phyloP scores from a whole-genome alignment of 257 asterid species.

The Misopates orontium region DNA sequence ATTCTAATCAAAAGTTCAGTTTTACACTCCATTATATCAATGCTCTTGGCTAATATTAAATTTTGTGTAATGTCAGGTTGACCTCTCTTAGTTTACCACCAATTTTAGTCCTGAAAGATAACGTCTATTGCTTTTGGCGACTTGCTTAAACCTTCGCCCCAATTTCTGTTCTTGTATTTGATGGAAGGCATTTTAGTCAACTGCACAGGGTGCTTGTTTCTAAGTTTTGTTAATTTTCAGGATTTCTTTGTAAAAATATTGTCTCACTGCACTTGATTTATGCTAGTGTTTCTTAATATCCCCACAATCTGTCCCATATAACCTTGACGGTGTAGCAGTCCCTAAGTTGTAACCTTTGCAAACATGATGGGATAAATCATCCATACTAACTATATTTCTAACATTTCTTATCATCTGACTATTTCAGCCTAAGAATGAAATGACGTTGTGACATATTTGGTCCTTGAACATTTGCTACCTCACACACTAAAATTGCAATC shows the following conservation, averaged over 20 bases:
- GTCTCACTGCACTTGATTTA: too few relatives aligned
- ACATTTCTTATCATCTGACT: neutral
- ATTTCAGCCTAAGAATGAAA: neutral
- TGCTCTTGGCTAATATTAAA: neutral
- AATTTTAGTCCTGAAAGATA: neutral
- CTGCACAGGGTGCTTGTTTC: too few relatives aligned
- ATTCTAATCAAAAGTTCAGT: neutral
- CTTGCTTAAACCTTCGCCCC: neutral
- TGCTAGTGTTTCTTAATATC: neutral
- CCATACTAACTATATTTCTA: too few relatives aligned
- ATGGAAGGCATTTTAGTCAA: too few relatives aligned
- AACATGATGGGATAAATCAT: neutral
- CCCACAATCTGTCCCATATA: neutral
- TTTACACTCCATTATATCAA: slow-evolving; percentile 1
- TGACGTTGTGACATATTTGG: neutral
- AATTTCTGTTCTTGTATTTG: too few relatives aligned
- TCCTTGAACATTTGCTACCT: neutral
- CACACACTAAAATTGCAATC: neutral
- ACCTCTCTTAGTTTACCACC: neutral
- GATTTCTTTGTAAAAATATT: too few relatives aligned
- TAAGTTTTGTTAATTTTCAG: neutral
- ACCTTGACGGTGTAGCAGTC: neutral
- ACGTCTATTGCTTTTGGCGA: neutral
- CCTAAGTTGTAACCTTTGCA: neutral
- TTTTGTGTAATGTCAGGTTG: neutral